These are phyloP conservation scores for Conticribra weissflogii DNA, from an alignment of 108 stramenopile species.

Conservation along the genomic window DNA sequence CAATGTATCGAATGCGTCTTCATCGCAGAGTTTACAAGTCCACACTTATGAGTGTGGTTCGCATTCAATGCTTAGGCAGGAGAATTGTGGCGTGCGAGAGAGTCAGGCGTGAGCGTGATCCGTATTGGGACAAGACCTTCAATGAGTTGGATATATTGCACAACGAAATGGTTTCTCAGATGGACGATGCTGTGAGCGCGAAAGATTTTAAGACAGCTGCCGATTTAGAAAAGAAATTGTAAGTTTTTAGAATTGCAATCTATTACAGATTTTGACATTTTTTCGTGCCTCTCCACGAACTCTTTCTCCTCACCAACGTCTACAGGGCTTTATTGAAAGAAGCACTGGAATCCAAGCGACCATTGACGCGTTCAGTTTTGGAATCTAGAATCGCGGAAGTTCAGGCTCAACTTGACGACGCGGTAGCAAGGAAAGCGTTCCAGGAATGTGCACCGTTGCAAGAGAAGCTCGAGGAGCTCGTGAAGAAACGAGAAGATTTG, in stretches of 20 bases:
- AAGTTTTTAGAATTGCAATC: conserved; percentile 25
- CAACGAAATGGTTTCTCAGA: conserved; percentile 39
- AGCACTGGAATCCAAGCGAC: conserved; percentile 71
- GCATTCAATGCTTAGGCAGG: conserved; percentile 68
- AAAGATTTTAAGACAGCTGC: conserved; percentile 80
- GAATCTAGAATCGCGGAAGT: conserved; percentile 69
- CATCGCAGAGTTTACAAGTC: conserved; percentile 33
- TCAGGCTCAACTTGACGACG: conserved; percentile 64
- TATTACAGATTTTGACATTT: conserved; percentile 18
- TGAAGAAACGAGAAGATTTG: conserved; percentile 60
- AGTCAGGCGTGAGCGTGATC: conserved; percentile 67
- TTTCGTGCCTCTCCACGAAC: background rate
- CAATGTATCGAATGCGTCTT: conserved; percentile 55
- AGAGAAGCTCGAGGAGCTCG: conserved; percentile 66
- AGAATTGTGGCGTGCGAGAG: conserved; percentile 42
- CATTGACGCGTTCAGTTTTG: conserved; percentile 72
- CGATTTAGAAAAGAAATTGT: conserved; percentile 65
- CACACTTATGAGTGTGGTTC: conserved; percentile 25
- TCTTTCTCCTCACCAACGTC: conserved; percentile 3
- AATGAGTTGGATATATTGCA: conserved; percentile 68
- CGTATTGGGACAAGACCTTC: conserved; percentile 72
- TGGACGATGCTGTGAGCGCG: conserved; percentile 71
- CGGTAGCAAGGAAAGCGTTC: conserved; percentile 71
- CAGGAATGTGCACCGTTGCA: conserved; percentile 77
- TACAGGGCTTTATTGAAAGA: conserved; percentile 56